Conservation (phyloP, 495 filamentous ascomycete species). For the Parachaetomium inaequale region DNA sequence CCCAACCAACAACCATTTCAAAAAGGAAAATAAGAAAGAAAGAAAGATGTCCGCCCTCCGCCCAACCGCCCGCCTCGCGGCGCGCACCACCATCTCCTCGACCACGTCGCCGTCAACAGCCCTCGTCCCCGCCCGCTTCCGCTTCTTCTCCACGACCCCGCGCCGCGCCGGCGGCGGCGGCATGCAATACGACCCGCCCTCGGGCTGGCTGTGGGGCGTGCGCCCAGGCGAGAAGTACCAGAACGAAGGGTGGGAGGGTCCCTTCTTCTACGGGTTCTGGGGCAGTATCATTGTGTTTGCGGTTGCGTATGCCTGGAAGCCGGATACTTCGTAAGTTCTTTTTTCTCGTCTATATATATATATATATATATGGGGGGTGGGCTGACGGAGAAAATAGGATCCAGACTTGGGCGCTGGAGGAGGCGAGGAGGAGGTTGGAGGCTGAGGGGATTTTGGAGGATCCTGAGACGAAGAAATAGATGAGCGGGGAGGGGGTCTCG, state of each 20-base stretch:
- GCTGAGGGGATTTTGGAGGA: conserved; percentile 90
- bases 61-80: conserved; percentile 2
- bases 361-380: not conserved
- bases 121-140: conserved; percentile 15
- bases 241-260: conserved; percentile 92
- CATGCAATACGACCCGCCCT: conserved; percentile 82
- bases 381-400: conserved; percentile 57
- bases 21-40: not conserved
- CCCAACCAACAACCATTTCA: not conserved
- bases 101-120: not conserved
- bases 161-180: conserved; percentile 55
- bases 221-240: conserved; percentile 90
- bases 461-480: conserved; percentile 39
- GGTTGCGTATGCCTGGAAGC: conserved; percentile 92
- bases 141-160: conserved; percentile 37
- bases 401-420: conserved; percentile 98
- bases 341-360: not conserved
- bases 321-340: conserved; percentile 88
- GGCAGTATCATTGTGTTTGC: conserved; percentile 71
- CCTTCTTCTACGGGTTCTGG: conserved; percentile 86
- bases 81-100: not conserved
- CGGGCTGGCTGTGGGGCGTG: conserved; percentile 85
- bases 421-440: conserved; percentile 89
- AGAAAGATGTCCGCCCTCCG: conserved; percentile 16
- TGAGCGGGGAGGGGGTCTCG: not conserved